Evolutionary conservation across 176 grass and related monocot species (phyloP), one percentile per base, ranked within the genome.

Genomic region (Aegilops bicornis): DNA sequence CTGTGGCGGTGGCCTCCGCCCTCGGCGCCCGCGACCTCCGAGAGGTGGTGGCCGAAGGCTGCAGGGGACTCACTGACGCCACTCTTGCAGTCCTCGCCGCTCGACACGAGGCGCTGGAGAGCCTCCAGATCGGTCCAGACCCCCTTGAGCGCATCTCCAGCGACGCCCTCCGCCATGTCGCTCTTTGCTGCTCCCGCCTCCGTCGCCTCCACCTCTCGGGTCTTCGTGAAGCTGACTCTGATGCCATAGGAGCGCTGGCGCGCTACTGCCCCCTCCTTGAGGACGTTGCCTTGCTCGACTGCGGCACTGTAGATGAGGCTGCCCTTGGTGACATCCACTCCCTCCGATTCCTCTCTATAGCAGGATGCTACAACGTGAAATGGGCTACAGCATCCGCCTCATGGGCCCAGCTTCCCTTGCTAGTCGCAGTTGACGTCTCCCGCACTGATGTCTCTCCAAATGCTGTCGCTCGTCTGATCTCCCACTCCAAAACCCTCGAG

Each of bases 201-300:
- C 89, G 83, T 32, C 85, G 89, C 80, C 78, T 99, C 39, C 94
- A 94, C 29, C 92, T 99, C 39, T 94, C 94, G 0, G 97, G 97
- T 27, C 79, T 99, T 9, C 94, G 91, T n/a, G 97, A 99, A 68
- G 91, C 86, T 3, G 92, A 89, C 6, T 87, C 83, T 1, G 92
- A 91, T 6, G 94, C 97, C 42, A 79, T 99, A 12, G 88, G 87
- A 48, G 88, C 97, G 5, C 88, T 97, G 39, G 97, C 94, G 20
- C 88, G 85, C 35, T 91, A 89, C 78, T 99, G 97, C 73, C 84
- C 84, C 12, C 52, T 78, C 63, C 85, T 99, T 4, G 92, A 94
- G 77, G 97, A 99, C 32, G 66, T 99, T 37, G 92, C 92, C 25
- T 91, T 99, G 52, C 87, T 99, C 11, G 97, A 99, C 77, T 99